A percentile compares a stretch with the other conserved stretches of the same genome.
phyloP scores from a whole-genome alignment of 441 rosid genomes.

The Gossypium lobatum region DNA sequence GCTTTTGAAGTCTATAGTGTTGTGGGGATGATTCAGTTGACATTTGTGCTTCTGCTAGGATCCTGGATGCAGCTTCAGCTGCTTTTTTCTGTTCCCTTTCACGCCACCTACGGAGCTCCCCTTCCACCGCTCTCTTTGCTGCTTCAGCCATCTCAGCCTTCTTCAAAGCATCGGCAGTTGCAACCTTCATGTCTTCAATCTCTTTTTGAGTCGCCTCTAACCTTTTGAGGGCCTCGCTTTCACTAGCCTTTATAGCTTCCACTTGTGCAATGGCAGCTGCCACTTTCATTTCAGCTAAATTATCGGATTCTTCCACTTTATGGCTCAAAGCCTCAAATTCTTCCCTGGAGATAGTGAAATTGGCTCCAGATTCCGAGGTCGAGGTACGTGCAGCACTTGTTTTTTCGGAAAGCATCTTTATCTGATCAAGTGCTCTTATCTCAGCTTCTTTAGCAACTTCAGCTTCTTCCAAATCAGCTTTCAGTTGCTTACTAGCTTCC shows the following conservation, averaged over 20 bases:
- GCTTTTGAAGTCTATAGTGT: conserved; percentile 47
- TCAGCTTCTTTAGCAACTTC: conserved; percentile 80
- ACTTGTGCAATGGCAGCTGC: conserved; percentile 92
- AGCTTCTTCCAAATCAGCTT: conserved; percentile 67
- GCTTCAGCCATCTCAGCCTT: conserved; percentile 97
- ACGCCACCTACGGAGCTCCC: conserved; percentile 86
- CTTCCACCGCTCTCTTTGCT: conserved; percentile 86
- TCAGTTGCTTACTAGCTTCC: conserved; percentile 63
- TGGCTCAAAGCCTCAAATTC: conserved; percentile 70
- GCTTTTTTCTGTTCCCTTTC: conserved; percentile 88
- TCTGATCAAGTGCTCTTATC: conserved; percentile 57
- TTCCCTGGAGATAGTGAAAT: conserved; percentile 70
- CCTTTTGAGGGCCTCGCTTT: conserved; percentile 72
- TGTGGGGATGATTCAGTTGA: conserved; percentile 59
- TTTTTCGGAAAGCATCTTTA: conserved; percentile 60
- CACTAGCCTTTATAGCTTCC: conserved; percentile 89
- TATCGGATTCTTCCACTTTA: conserved; percentile 70
- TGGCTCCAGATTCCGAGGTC: conserved; percentile 68
- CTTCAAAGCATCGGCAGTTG: conserved; percentile 67
- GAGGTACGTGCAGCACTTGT: conserved; percentile 69
- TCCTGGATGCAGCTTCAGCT: conserved; percentile 71
- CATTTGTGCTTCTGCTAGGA: conserved; percentile 63
- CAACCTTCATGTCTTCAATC: conserved; percentile 64
- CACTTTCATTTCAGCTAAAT: conserved; percentile 88
- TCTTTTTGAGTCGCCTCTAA: conserved; percentile 61